Conservation (phyloP, 2,329 filamentous ascomycete genomes). For the Colletotrichum liriopes region DNA sequence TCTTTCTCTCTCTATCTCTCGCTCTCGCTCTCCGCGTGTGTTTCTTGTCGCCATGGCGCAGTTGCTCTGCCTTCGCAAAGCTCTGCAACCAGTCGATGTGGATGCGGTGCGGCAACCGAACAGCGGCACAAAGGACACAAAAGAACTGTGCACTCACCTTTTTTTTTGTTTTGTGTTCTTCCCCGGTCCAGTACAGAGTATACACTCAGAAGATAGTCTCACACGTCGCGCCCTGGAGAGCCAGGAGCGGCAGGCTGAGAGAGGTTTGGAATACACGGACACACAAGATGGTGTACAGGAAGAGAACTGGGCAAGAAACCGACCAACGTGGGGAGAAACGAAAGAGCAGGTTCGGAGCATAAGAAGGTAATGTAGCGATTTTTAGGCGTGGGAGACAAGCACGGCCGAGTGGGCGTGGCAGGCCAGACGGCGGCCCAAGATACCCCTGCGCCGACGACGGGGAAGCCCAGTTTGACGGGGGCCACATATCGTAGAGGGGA, state of each 20-base stretch:
- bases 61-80: conserved; percentile 12
- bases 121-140: conserved; percentile 7
- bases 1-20: neutral
- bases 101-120: neutral
- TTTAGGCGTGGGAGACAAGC: conserved; percentile 38
- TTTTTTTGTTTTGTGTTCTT: conserved; percentile 22
- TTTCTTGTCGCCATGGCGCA: conserved; percentile 27
- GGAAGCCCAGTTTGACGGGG: conserved; percentile 20
- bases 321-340: conserved; percentile 40
- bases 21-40: neutral
- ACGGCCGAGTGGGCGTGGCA: conserved; percentile 37
- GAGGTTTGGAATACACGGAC: conserved; percentile 49
- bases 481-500: conserved; percentile 26
- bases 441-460: conserved; percentile 39
- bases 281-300: conserved; percentile 49
- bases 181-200: conserved; percentile 30
- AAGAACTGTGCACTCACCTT: conserved; percentile 27
- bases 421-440: conserved; percentile 43
- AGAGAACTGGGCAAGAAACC: conserved; percentile 49
- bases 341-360: conserved; percentile 32
- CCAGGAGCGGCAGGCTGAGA: conserved; percentile 60
- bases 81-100: conserved; percentile 10
- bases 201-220: conserved; percentile 45
- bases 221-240: conserved; percentile 63
- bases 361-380: conserved; percentile 42